Base-by-base conservation (phyloP, 345 rosid genomes). In the Citrus unshiu region DNA sequence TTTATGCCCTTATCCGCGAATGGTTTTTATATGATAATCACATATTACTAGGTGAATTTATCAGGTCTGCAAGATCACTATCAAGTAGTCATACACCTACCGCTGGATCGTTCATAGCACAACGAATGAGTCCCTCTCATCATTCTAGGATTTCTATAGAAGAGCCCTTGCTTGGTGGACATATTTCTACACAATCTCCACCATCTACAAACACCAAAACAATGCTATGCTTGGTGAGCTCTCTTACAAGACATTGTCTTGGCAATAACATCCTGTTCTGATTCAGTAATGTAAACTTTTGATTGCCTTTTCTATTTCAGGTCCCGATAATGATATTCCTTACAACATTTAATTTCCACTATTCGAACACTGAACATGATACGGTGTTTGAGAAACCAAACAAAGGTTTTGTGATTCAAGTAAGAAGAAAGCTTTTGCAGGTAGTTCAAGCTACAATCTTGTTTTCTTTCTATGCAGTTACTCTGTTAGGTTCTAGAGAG, bases 41-140 rank as follows among this genome's bases (percentile, higher is more conserved):
- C 5, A 18, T 72, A 56, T 32, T 2, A 32, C 49, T 67, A 21
- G 56, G 21, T 58, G 9, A 65, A 63, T 76, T 40, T 63, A 37
- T 81, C 86, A 94, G 98, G 86, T 92, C 97, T 16, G 98, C 98
- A 59, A 88, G 98, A 84, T 94, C 94, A 46, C 78, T 94, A 76
- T 82, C 98, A 34, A 91, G 91, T 56, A 92, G 97, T 82, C 91
- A 87, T 82, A 89, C 92, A 32, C 93, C 98, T 57, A 86, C 89
- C 14, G 82, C 83, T 29, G 93, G 97, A 82, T 87, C 93, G 68
- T 78, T 74, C 76, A 79, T 87, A 81, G 85, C 87, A 58, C 93
- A 84, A 79, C 81, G 87, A 81, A 86, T 87, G 88, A 76, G 87
- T 76, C 81, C 88, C 68, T 79, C 87, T 70, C 77, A 64, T 78